phyloP scores from a whole-genome alignment of 2,329 filamentous ascomycete species.

The Aspergillus eucalypticola region DNA sequence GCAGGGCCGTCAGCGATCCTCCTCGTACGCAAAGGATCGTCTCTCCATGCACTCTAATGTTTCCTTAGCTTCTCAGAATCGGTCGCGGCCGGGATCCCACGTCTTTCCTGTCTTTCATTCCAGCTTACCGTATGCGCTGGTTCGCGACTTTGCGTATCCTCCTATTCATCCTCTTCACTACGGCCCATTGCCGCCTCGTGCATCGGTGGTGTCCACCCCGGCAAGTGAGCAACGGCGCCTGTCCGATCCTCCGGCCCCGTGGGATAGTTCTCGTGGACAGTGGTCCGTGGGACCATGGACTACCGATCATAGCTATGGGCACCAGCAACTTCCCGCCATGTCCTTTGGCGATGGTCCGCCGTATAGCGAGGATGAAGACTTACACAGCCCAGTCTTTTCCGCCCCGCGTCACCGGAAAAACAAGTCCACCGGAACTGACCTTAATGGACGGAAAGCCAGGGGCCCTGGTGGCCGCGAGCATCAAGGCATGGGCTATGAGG shows the following conservation, averaged over 20 bases:
- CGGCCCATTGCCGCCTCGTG: conserved; percentile 74
- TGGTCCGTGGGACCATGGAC: conserved; percentile 56
- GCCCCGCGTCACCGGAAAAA: conserved; percentile 83
- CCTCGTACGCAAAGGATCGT: conserved; percentile 76
- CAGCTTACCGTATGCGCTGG: conserved; percentile 81
- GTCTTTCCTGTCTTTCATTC: conserved; percentile 82
- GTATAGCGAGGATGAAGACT: conserved; percentile 93
- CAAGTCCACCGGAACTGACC: conserved; percentile 58
- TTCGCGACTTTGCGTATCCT: conserved; percentile 95
- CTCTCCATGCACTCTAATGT: conserved; percentile 79
- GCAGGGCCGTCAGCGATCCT: conserved; percentile 66
- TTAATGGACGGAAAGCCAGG: conserved; percentile 49
- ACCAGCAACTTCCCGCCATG: conserved; percentile 75
- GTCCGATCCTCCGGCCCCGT: conserved; percentile 73
- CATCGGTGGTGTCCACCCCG: conserved; percentile 81
- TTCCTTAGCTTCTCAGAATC: conserved; percentile 57
- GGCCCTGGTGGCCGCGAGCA: conserved; percentile 42
- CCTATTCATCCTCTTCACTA: conserved; percentile 84
- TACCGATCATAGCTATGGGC: conserved; percentile 56
- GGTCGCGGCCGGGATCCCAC: conserved; percentile 78
- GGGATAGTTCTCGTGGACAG: conserved; percentile 66
- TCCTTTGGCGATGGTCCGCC: conserved; percentile 86
- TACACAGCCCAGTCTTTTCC: conserved; percentile 84
- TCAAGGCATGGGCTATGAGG: conserved; percentile 37
- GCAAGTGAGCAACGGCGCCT: conserved; percentile 75